Evolutionary conservation across 75 land plant species (phyloP), one percentile per base, ranked within the genome.

Genomic region (Picea glauca): DNA sequence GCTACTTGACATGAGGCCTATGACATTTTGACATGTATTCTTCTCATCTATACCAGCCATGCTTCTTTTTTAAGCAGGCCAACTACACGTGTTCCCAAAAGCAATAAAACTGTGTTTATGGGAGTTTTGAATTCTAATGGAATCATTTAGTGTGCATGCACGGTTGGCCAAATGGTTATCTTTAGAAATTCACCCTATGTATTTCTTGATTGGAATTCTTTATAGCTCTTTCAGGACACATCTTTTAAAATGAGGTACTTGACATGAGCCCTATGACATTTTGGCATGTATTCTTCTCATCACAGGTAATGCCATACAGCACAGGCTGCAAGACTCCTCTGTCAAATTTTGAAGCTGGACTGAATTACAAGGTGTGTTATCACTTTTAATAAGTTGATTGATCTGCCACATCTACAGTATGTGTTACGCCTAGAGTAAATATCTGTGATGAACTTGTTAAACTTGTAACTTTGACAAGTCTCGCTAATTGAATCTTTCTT

Each of bases 271-370:
- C 63, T 20, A 20, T 18, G 20, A 62, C 20, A 20, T 62, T 62
- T 21, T 62, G 20, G 3, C 21, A 4, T n/a, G 14, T 75, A 75
- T 75, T 30, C 9, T 62, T 56, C 20, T 58, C 18, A 31, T 31
- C 20, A 72, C 91, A 97, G 99, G 99, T 98, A 60, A 98, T 92
- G 94, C 99, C 99, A 23, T 98, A 98, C 84, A 98, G 99, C 74
- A 95, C 99, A 54, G 99, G 98, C 8, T 95, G 91, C 80, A 98
- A 90, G 74, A 98, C 99, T 1, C 89, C 94, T 11, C 81, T 98
- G 13, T 95, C 99, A 30, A 98, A 98, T 74, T 98, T 98, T 79
- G 99, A 98, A 77, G 92, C 99, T 1, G 87, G 90, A 58, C 79
- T 66, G 20, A 93, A 92, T 74, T 98, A 95, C 78, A 95, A 93